These are phyloP conservation scores for Fusarium humuli DNA, from an alignment of 2,329 filamentous ascomycete species.

Conservation along the genomic window DNA sequence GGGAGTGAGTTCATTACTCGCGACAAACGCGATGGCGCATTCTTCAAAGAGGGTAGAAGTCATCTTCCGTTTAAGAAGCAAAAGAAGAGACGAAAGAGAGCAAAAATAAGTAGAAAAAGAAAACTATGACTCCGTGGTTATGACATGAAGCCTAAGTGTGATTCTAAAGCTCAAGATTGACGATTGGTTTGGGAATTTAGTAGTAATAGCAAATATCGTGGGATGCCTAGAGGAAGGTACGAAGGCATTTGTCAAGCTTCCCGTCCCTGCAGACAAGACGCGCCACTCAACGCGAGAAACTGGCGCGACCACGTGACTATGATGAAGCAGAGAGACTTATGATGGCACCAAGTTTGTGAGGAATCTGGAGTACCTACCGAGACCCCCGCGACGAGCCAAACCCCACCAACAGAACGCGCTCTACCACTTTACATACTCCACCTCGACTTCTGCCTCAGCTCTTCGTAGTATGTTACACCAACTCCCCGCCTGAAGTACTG, in stretches of 20 bases:
- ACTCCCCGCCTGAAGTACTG: background rate
- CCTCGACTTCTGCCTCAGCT: background rate
- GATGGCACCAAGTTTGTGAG: background rate
- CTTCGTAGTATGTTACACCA: background rate
- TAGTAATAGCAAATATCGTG: conserved; percentile 17
- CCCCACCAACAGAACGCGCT: conserved; percentile 1
- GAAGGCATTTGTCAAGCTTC: conserved; percentile 21
- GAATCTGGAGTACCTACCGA: background rate
- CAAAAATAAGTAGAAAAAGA: conserved; percentile 5
- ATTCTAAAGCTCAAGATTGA: background rate
- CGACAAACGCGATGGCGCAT: conserved; percentile 60
- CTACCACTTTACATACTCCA: background rate
- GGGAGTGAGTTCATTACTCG: conserved; percentile 55
- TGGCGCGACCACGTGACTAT: conserved; percentile 41
- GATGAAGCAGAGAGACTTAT: background rate
- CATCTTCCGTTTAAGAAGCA: conserved; percentile 44
- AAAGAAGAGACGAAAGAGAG: background rate
- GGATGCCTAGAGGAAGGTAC: conserved; percentile 20
- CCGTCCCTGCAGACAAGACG: conserved; percentile 20
- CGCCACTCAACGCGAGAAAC: conserved; percentile 51
- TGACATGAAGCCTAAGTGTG: conserved; percentile 27
- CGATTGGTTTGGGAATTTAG: conserved; percentile 1
- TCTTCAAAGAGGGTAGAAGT: conserved; percentile 54
- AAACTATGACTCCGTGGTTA: background rate
- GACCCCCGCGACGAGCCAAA: background rate